These are phyloP conservation scores for Brassica incana DNA, from an alignment of 345 rosid species.

Conservation along the genomic window DNA sequence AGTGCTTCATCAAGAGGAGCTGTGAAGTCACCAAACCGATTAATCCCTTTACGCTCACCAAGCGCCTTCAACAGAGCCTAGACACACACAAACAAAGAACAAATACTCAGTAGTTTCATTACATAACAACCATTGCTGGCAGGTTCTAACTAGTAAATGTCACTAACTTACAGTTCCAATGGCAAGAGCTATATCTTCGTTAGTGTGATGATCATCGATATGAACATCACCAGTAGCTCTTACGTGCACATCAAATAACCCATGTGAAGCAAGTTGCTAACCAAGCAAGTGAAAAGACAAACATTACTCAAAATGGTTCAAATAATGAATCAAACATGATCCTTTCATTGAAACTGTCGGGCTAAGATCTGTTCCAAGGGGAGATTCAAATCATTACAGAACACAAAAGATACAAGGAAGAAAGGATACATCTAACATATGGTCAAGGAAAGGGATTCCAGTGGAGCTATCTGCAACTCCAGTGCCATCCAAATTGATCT, in stretches of 20 bases:
- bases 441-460: constrained; percentile 85
- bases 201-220: constrained; percentile 92
- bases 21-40: constrained; percentile 85
- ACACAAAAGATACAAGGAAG: not conserved
- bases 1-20: constrained; percentile 96
- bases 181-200: constrained; percentile 93
- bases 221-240: constrained; percentile 88
- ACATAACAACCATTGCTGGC: not conserved
- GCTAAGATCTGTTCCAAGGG: not conserved
- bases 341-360: not conserved
- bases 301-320: not conserved
- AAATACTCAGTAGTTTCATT: not conserved
- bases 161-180: constrained; percentile 64
- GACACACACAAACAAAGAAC: not conserved
- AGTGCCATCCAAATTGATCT: constrained; percentile 77
- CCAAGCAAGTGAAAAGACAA: not conserved
- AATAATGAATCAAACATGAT: not conserved
- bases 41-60: constrained; percentile 89
- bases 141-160: not conserved
- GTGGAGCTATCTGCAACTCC: constrained; percentile 77
- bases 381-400: not conserved
- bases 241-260: constrained; percentile 82
- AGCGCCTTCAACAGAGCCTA: constrained; percentile 86
- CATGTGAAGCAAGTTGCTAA: constrained; percentile 97
- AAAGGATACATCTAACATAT: constrained; percentile 72